A percentile compares a stretch with the other conserved stretches of the same genome.
phyloP scores from a whole-genome alignment of 2,329 filamentous ascomycete species.

The Septoria linicola region DNA sequence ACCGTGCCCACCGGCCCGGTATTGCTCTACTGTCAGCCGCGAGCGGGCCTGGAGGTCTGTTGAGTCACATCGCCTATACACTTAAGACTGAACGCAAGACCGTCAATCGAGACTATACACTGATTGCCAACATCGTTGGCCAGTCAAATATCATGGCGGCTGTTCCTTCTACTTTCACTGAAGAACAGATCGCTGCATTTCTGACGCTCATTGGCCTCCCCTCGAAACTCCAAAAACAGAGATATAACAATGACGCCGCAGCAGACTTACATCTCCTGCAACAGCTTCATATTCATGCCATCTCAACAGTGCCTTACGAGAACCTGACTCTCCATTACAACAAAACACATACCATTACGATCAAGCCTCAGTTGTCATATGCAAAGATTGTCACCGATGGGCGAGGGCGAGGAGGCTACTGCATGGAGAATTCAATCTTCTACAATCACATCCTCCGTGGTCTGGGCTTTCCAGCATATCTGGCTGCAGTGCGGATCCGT shows the following conservation, averaged over 20 bases:
- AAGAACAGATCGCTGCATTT: too few species aligned
- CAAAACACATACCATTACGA: conserved; percentile 46
- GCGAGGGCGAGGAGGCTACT: conserved; percentile 55
- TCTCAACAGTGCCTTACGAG: conserved; percentile 55
- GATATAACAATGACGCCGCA: conserved; percentile 10
- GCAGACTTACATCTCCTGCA: conserved; percentile 18
- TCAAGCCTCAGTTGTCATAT: conserved; percentile 52
- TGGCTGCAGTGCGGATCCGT: conserved; percentile 38
- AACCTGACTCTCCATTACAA: conserved; percentile 58
- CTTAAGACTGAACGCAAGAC: too few species aligned
- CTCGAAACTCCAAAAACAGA: conserved; percentile 5
- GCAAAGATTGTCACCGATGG: conserved; percentile 50
- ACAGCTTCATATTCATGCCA: conserved; percentile 24
- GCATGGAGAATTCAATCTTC: conserved; percentile 58
- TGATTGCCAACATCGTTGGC: too few species aligned
- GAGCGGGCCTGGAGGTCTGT: too few species aligned
- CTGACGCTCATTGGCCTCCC: conserved; percentile 19
- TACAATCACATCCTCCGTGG: conserved; percentile 52
- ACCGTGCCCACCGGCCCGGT: too few species aligned
- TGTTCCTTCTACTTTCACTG: too few species aligned
- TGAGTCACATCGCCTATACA: too few species aligned
- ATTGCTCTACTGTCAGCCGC: too few species aligned
- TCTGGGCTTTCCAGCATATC: conserved; percentile 49
- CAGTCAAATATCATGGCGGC: too few species aligned
- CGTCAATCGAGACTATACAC: too few species aligned